phyloP scores from a whole-genome alignment of 805 yeast genomes.

The Wickerhamiella kurtzmanii region DNA sequence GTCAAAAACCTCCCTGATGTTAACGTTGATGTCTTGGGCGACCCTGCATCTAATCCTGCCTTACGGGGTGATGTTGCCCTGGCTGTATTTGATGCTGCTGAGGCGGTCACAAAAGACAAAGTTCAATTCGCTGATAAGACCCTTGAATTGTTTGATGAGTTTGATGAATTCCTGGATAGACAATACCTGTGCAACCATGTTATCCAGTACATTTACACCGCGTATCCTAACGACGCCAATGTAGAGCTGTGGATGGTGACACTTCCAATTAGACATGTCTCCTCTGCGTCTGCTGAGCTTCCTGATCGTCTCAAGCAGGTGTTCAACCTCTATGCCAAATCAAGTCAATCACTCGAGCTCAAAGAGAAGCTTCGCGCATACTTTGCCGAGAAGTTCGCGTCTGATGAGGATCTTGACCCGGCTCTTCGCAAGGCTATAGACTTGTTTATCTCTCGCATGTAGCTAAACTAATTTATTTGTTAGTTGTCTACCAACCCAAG shows the following conservation, averaged over 20 bases:
- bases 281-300: slow-evolving; percentile 31
- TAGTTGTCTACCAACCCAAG: too few relatives aligned
- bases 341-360: slow-evolving; percentile 14
- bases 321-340: slow-evolving; percentile 47
- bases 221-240: slow-evolving; percentile 23
- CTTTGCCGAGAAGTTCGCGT: slow-evolving; percentile 17
- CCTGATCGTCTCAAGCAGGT: slow-evolving; percentile 52
- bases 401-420: slow-evolving; percentile 14
- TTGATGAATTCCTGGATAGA: slow-evolving; percentile 49
- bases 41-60: slow-evolving; percentile 72
- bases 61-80: slow-evolving; percentile 59
- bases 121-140: slow-evolving; percentile 35
- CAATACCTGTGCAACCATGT: slow-evolving; percentile 53
- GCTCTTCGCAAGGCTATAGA: slow-evolving; percentile 17
- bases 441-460: slow-evolving; percentile 15
- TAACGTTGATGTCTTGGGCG: slow-evolving; percentile 72
- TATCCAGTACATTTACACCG: slow-evolving; percentile 36
- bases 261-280: slow-evolving; percentile 48
- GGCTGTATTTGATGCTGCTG: slow-evolving; percentile 54
- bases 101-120: slow-evolving; percentile 29
- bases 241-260: slow-evolving; percentile 43
- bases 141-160: slow-evolving; percentile 51
- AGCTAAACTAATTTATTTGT: too few relatives aligned
- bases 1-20: slow-evolving; percentile 73
- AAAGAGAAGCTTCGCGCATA: slow-evolving; percentile 19